Evolutionary conservation across 1,139 yeast species (phyloP), one percentile per base, ranked within the genome.

Genomic region (Hanseniaspora gamundiae): DNA sequence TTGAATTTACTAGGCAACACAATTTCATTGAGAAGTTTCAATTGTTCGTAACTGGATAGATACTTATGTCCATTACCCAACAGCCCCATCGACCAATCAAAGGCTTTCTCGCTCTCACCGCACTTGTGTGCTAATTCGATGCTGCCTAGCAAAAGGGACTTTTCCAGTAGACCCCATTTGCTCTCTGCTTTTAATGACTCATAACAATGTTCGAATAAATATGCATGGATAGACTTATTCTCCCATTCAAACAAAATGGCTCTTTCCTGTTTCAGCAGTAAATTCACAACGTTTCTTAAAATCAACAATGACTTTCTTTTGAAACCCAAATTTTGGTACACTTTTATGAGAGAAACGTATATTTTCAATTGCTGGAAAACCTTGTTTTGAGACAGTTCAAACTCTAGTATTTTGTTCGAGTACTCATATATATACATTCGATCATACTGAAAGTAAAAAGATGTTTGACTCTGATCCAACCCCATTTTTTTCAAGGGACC

Each of bases 301-400:
- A 83, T 71, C 50, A 88, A 78, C 0, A 86, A 78, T 48, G 79
- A 70, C 52, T 87, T 87, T 50, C 96, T 68, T 9, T 59, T 50
- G 56, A 82, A 69, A 0, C 79, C 78, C 44, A 87, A 67, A 35
- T 72, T 73, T 2, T 76, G 68, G 57, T 81, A 86, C 2, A 83
- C 64, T 4, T 77, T 61, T 0, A 94, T 84, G 48, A 88, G 62
- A 0, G 81, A 72, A 17, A 80, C 70, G 58, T 80, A 81, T 0
- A 87, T 70, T 41, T 75, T 61, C 46, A 79, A 69, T 56, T 78
- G 85, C 19, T 77, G 74, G n/a, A 64, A 51, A 2, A 72, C 51
- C 22, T 69, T 66, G 66, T 80, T 65, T 38, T 70, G 59, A 35
- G 57, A 58, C 38, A 71, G 55, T 26, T 66, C 67, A 1, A 64